A percentile compares a stretch with the other conserved stretches of the same genome.
These are phyloP conservation scores for Linnemannia zychae DNA, from an alignment of 192 early-diverging fungal species.

Conservation along the genomic window DNA sequence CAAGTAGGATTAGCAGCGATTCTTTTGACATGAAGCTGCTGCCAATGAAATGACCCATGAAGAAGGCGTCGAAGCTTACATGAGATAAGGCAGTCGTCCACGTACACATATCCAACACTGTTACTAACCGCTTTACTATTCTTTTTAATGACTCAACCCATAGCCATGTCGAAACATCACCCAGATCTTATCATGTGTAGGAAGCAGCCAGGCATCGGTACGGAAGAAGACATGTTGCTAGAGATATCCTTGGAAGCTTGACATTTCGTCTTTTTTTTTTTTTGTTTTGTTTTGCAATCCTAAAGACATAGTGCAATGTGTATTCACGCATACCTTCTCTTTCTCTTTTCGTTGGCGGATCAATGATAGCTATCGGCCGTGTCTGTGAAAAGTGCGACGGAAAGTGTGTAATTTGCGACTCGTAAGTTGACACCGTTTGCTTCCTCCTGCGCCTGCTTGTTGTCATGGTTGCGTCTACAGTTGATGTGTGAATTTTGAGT, in stretches of 20 bases:
- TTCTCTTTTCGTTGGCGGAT: neutral
- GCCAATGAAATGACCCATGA: too few species aligned
- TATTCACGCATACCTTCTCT: neutral
- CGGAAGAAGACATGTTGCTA: neutral
- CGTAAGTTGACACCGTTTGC: constrained; percentile 66
- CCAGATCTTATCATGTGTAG: constrained; percentile 96
- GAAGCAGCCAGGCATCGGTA: constrained; percentile 91
- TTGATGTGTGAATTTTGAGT: neutral
- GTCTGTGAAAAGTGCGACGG: constrained; percentile 92
- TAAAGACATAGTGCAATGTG: neutral
- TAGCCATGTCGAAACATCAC: constrained; percentile 83
- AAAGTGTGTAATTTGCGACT: constrained; percentile 97
- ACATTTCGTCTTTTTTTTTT: neutral
- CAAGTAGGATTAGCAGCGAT: too few species aligned
- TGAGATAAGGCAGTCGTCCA: neutral
- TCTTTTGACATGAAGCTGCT: too few species aligned
- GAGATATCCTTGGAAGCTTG: too few species aligned
- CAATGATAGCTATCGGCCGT: constrained; percentile 78
- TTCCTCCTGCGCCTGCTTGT: neutral
- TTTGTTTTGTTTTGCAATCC: constrained; percentile 20
- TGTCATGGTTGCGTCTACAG: too few species aligned
- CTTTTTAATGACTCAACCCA: neutral
- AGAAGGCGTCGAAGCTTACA: too few species aligned
- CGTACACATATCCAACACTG: too few species aligned
- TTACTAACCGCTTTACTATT: neutral